Percentiles rank a stretch among this genome's conserved stretches.
phyloP scores from a whole-genome alignment of 2,329 filamentous ascomycete genomes.

The Penicillium sp. region DNA sequence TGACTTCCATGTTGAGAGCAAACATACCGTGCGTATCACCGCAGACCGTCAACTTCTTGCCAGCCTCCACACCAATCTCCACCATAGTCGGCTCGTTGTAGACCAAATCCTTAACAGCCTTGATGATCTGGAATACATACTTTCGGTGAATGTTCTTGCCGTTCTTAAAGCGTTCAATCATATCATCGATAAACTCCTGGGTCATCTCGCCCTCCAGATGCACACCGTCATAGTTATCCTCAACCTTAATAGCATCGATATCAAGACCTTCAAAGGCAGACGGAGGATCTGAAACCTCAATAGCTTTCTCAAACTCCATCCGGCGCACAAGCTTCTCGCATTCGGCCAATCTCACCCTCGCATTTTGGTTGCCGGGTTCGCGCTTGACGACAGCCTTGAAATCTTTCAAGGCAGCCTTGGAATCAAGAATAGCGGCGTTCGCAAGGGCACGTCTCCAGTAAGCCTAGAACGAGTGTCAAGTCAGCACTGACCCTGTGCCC shows the following conservation, averaged over 20 bases:
- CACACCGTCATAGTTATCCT: constrained; percentile 81
- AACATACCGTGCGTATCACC: constrained; percentile 86
- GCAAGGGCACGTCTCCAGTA: constrained; percentile 93
- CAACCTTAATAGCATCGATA: constrained; percentile 78
- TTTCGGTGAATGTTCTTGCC: constrained; percentile 95
- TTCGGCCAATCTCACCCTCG: constrained; percentile 84
- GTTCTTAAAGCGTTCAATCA: constrained; percentile 92
- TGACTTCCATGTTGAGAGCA: not conserved
- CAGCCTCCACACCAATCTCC: constrained; percentile 77
- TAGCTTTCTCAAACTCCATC: constrained; percentile 88
- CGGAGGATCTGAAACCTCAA: constrained; percentile 87
- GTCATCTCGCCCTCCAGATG: constrained; percentile 80
- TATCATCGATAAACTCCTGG: constrained; percentile 93
- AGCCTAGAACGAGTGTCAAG: constrained; percentile 56
- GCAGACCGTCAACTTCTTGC: constrained; percentile 83
- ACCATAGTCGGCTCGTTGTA: constrained; percentile 97
- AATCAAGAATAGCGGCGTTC: constrained; percentile 84
- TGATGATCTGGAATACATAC: constrained; percentile 94
- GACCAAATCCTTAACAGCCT: constrained; percentile 84
- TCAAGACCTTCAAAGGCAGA: constrained; percentile 90
- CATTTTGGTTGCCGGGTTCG: constrained; percentile 84
- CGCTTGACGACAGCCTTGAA: constrained; percentile 88
- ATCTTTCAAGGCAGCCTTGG: constrained; percentile 83
- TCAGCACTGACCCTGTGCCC: not conserved
- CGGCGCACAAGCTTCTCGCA: constrained; percentile 94